Conservation (phyloP, 345 rosid species). For the Noccaea bulbosa region DNA sequence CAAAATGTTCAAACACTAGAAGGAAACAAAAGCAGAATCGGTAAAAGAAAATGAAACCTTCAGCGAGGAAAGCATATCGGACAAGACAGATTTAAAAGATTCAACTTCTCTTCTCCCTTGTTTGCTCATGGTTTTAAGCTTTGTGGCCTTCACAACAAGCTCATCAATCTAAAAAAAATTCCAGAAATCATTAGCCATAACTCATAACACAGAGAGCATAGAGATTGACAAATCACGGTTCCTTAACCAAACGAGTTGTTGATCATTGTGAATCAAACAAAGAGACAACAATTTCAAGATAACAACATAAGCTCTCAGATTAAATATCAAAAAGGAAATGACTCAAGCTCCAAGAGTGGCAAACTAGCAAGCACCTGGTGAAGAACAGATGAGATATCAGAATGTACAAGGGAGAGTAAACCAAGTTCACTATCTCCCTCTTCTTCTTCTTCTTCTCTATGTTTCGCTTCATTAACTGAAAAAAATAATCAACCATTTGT, state of each 20-base stretch:
- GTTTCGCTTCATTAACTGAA: conserved; percentile 26
- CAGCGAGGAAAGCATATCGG: conserved; percentile 62
- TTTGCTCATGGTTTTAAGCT: conserved; percentile 48
- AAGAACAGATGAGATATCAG: conserved; percentile 62
- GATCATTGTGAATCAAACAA: conserved; percentile 1
- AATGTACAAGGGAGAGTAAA: conserved; percentile 64
- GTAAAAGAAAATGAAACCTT: conserved; percentile 52
- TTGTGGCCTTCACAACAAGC: conserved; percentile 71
- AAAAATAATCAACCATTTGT: background rate
- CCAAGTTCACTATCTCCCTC: conserved; percentile 50
- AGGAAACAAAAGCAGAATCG: background rate
- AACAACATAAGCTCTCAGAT: background rate
- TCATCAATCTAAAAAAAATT: conserved; percentile 69
- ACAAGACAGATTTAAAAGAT: conserved; percentile 58
- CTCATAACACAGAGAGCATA: background rate
- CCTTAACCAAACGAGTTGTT: background rate
- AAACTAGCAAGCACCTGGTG: conserved; percentile 52
- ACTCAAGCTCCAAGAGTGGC: background rate
- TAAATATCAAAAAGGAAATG: background rate
- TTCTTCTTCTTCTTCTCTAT: conserved; percentile 29
- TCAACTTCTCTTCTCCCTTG: conserved; percentile 65
- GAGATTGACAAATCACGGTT: background rate
- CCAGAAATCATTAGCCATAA: conserved; percentile 9
- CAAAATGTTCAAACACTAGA: background rate
- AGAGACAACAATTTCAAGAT: background rate